Evolutionary conservation across 2,329 filamentous ascomycete genomes (phyloP), one percentile per base, ranked within the genome.

Genomic region (Amylocarpus encephaloides): DNA sequence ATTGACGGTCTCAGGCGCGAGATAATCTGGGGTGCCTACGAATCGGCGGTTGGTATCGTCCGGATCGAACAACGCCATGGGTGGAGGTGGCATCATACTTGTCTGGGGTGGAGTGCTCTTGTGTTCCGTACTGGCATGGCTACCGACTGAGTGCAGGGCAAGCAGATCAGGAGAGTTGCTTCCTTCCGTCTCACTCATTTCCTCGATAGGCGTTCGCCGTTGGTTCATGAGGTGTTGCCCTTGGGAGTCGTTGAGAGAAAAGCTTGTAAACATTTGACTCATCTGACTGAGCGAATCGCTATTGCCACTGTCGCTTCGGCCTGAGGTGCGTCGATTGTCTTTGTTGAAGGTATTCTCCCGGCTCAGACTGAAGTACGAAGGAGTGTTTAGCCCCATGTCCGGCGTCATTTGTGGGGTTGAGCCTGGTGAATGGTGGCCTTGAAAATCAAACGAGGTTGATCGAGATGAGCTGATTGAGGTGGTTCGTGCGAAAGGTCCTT

Each of bases 1-100:
- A 58, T 89, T 91, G 64, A 98, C 95, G 0, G 94, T 98, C 66
- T 98, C 94, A 0, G 93, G 93, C 0, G 93, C 93, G 12, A 98
- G 78, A 65, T 98, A 98, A 67, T 98, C 93, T 0, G 93, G 93
- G 0, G 93, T 98, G 30, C 93, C 93, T 7, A 98, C 93, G 62
- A 98, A 98, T 35, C 89, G 84, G 48, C 93, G 82, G 64, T 88
- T 92, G 53, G 83, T 94, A 63, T 98, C 93, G 64, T 95, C 86
- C 0, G 93, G 93, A 62, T 97, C 91, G 64, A 97, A 98, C 3
- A 98, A 73, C 2, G 92, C 88, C 88, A 93, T 91, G 4, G 91
- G 90, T 19, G 93, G 93, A 16, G 45, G 38, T 19, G 85, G 84
- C 80, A 96, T 87, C 75, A 89, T 89, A 51, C 75, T 79, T 11